These are phyloP conservation scores for Coprinopsis strossmayeri DNA, from an alignment of 768 basidiomycete species.

Conservation along the genomic window DNA sequence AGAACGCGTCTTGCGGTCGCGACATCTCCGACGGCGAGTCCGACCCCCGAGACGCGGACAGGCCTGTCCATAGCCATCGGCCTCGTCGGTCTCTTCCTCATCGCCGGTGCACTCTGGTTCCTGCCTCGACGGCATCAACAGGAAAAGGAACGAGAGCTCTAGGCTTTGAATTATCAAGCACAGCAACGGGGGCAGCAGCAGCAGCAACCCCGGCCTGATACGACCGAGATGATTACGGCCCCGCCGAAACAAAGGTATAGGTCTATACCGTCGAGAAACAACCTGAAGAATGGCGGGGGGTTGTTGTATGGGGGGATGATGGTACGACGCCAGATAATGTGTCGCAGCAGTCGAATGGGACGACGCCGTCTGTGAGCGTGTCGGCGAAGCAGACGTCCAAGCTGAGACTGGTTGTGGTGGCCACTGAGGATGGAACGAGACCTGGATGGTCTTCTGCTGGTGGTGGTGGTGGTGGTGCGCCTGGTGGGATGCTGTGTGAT, in stretches of 20 bases:
- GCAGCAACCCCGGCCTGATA: constrained; percentile 1
- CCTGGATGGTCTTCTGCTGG: not conserved
- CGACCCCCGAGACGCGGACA: not conserved
- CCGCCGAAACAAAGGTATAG: constrained; percentile 2
- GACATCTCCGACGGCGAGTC: not conserved
- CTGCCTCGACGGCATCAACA: not conserved
- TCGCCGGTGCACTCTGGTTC: not conserved
- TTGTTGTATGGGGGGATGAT: not conserved
- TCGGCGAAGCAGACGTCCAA: constrained; percentile 2
- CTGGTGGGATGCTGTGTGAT: no score
- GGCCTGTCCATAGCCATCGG: constrained; percentile 7
- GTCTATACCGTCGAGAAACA: constrained; percentile 3
- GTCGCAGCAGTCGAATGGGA: constrained; percentile 1
- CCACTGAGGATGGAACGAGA: not conserved
- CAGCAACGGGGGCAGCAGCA: not conserved
- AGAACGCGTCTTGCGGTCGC: not conserved
- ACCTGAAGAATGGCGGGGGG: not conserved
- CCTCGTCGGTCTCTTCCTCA: not conserved
- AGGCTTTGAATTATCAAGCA: not conserved
- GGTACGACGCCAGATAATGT: not conserved
- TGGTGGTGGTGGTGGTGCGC: no score
- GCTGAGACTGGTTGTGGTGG: constrained; percentile 9
- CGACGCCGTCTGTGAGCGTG: not conserved
- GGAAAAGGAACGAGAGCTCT: not conserved
- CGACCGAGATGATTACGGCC: constrained; percentile 7